A percentile compares a stretch with the other conserved stretches of the same genome.
Evolutionary conservation across 176 grass and related monocot genomes (phyloP).

Genomic region (Eleusine indica): DNA sequence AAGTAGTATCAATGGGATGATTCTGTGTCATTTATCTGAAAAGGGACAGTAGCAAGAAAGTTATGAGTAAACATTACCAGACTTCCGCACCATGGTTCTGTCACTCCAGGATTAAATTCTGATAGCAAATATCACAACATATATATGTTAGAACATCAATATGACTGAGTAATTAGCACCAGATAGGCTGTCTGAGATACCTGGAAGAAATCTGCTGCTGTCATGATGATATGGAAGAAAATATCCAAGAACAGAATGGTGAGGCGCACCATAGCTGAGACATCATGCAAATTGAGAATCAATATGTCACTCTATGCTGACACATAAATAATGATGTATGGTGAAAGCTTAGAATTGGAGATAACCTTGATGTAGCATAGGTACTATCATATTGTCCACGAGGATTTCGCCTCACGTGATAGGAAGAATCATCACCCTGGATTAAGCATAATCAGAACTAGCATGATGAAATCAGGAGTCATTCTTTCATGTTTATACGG

Average conservation of each 20-base stretch:
- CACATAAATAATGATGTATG: not conserved
- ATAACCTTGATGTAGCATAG: slow-evolving; percentile 40
- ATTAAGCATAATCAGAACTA: slow-evolving; percentile 9
- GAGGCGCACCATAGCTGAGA: slow-evolving; percentile 23
- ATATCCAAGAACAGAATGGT: not conserved
- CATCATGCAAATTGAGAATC: not conserved
- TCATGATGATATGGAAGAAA: slow-evolving; percentile 35
- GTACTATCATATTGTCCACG: slow-evolving; percentile 27
- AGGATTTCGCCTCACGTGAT: slow-evolving; percentile 36
- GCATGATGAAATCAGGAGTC: not conserved
- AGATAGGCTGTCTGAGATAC: slow-evolving; percentile 15
- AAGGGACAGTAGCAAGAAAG: not conserved
- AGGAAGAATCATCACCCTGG: slow-evolving; percentile 45
- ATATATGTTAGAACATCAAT: slow-evolving; percentile 8
- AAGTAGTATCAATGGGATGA: too few relatives aligned
- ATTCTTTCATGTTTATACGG: not conserved
- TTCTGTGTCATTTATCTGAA: not conserved
- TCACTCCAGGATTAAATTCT: slow-evolving; percentile 27
- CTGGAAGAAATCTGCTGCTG: slow-evolving; percentile 16
- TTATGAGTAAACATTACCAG: slow-evolving; percentile 24
- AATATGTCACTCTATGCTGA: not conserved
- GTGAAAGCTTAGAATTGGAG: slow-evolving; percentile 9
- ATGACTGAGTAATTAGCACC: not conserved
- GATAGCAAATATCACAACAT: not conserved
- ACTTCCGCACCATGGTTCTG: slow-evolving; percentile 7